Evolutionary conservation across 179 eudicot species (phyloP).

Genomic region (Vitellaria paradoxa): DNA sequence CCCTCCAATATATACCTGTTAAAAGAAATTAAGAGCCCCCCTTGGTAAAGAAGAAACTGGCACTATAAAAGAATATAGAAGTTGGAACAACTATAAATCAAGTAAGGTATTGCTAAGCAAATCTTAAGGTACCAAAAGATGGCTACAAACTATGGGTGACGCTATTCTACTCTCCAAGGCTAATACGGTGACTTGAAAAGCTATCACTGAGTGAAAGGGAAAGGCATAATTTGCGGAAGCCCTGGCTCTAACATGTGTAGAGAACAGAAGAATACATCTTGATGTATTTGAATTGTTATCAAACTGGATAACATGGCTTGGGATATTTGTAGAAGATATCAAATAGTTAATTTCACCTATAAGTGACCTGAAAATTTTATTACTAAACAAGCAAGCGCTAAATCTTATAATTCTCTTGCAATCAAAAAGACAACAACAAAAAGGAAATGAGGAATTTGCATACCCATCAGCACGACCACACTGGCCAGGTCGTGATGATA

Average conservation of each 20-base stretch:
- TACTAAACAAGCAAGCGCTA: background rate
- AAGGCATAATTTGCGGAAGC: background rate
- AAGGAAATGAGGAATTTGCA: background rate
- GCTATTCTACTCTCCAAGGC: background rate
- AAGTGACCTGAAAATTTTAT: background rate
- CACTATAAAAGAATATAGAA: background rate
- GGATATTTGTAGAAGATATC: too few relatives aligned
- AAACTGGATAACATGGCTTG: too few relatives aligned
- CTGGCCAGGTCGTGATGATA: constrained; percentile 41
- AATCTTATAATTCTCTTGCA: background rate
- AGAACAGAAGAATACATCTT: too few relatives aligned
- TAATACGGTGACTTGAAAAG: too few relatives aligned
- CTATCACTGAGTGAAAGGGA: too few relatives aligned
- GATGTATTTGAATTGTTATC: too few relatives aligned
- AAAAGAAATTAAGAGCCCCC: background rate
- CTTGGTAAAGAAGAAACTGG: constrained; percentile 1
- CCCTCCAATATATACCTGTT: constrained; percentile 33
- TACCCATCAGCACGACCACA: constrained; percentile 47
- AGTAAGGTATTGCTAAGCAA: background rate
- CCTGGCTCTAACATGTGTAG: background rate
- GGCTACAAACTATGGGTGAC: background rate
- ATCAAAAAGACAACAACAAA: background rate
- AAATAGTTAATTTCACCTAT: background rate
- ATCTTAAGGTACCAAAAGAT: background rate
- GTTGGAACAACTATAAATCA: background rate